Evolutionary conservation across 306 rosid genomes (phyloP).

Genomic region (Vachellia collinsii): DNA sequence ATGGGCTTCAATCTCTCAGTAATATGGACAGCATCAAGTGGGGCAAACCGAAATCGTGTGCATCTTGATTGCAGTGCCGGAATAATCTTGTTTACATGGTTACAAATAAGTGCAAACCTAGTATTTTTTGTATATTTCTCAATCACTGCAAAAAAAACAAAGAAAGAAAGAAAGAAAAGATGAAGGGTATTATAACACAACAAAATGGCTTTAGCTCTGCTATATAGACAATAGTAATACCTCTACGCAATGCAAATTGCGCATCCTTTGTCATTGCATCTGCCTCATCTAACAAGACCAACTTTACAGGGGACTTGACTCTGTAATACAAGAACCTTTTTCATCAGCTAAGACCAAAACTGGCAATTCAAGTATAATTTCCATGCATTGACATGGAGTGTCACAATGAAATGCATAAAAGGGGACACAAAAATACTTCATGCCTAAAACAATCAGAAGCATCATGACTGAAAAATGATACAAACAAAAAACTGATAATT

Average conservation of each 20-base stretch:
- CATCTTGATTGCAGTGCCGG: constrained; percentile 96
- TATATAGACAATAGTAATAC: constrained; percentile 40
- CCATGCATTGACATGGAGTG: constrained; percentile 3
- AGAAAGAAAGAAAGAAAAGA: constrained; percentile 35
- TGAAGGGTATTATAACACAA: constrained; percentile 17
- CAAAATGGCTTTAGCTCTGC: constrained; percentile 9
- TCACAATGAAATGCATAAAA: neutral
- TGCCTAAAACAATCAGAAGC: constrained; percentile 13
- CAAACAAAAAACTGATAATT: neutral
- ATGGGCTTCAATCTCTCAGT: constrained; percentile 83
- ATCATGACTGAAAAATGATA: neutral
- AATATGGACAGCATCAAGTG: constrained; percentile 86
- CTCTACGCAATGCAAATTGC: constrained; percentile 94
- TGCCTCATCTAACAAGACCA: constrained; percentile 90
- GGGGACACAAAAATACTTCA: neutral
- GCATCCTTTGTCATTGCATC: constrained; percentile 99
- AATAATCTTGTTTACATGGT: constrained; percentile 96
- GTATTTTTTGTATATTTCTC: constrained; percentile 92
- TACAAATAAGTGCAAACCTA: constrained; percentile 88
- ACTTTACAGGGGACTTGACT: constrained; percentile 74
- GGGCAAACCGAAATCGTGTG: constrained; percentile 96
- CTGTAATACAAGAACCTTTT: constrained; percentile 46
- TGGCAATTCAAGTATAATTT: constrained; percentile 16
- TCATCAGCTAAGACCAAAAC: constrained; percentile 29
- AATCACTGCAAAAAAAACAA: constrained; percentile 88